Base-by-base conservation (phyloP, 148 eudicot genomes). In the Rhododendron mucronatum region DNA sequence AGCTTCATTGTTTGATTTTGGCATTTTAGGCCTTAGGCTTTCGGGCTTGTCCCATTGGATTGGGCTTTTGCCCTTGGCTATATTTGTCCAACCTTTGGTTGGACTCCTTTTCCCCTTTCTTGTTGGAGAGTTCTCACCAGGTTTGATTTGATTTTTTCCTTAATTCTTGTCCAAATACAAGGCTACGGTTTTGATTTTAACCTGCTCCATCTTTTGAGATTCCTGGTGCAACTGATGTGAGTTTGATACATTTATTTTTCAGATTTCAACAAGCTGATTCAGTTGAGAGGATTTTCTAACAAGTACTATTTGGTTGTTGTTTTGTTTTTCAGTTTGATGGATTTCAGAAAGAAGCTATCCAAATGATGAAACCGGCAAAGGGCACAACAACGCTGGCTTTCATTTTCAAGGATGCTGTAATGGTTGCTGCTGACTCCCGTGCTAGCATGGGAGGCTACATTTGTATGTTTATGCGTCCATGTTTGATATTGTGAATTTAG, bases 391-490 rank as follows among this genome's bases (percentile, higher is more conserved):
- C 96, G 28, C 92, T 95, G 65, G 98, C 99, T 78, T 96, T 96
- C 87, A 95, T 95, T 63, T 95, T 96, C 86, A 97, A 95, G 83
- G 94, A 92, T 21, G 99, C 98, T 88, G 99, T 97, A 78, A 97
- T 95, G 88, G 98, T 97, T 85, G 99, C 99, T 87, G 99, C 98
- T 75, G 98, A 97, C 91, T 97, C 98, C 69, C 93, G 98, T 82
- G 98, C 98, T n/a, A 97, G 99, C 98, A 97, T 97, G 96, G 99
- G 99, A 90, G 99, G 98, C 90, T 95, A 97, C 81, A 97, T 97
- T 86, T 97, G 99, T 97, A 71, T 14, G 76, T 71, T 30, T 71
- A 4, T 30, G 20, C 18, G 13, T 71, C 20, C 76, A 4, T 30
- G 33, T 13, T 10, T n/a, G 3, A 14, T 14, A 5, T 71, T 28